phyloP scores from a whole-genome alignment of 257 asterid genomes.

The Scutellaria minor region DNA sequence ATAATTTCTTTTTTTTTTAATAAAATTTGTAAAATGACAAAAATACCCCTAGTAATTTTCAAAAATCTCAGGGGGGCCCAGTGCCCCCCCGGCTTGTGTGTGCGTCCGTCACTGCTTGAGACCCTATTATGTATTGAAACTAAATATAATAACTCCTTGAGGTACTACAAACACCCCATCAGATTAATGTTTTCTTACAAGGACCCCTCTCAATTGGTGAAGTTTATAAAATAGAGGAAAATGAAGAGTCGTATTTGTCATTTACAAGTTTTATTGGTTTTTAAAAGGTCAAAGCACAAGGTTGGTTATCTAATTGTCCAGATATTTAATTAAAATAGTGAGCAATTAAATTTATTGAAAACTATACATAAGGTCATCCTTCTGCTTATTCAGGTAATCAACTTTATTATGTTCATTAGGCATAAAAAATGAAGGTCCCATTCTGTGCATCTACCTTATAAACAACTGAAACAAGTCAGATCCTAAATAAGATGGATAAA shows the following conservation, averaged over 20 bases:
- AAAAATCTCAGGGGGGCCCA: too few species aligned
- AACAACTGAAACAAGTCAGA: slow-evolving; percentile 12
- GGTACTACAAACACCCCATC: neutral
- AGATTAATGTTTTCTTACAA: neutral
- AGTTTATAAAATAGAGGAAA: neutral
- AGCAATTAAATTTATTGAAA: neutral
- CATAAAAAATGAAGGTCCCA: slow-evolving; percentile 5
- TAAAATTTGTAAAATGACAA: too few species aligned
- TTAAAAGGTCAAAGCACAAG: neutral
- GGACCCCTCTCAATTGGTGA: neutral
- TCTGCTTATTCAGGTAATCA: neutral
- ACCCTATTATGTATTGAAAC: neutral
- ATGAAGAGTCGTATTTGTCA: neutral
- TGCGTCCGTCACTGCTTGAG: too few species aligned
- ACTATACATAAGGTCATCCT: neutral
- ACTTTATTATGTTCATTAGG: neutral
- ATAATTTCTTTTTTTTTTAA: too few species aligned
- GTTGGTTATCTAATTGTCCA: neutral
- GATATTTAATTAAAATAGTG: neutral
- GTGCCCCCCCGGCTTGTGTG: too few species aligned
- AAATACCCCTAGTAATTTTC: too few species aligned
- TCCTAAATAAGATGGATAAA: slow-evolving; percentile 1
- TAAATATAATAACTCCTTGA: neutral
- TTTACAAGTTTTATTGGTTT: neutral
- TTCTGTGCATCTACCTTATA: slow-evolving; percentile 4